Evolutionary conservation across 2,329 filamentous ascomycete genomes (phyloP).

Genomic region (Pseudogymnoascus sp.): DNA sequence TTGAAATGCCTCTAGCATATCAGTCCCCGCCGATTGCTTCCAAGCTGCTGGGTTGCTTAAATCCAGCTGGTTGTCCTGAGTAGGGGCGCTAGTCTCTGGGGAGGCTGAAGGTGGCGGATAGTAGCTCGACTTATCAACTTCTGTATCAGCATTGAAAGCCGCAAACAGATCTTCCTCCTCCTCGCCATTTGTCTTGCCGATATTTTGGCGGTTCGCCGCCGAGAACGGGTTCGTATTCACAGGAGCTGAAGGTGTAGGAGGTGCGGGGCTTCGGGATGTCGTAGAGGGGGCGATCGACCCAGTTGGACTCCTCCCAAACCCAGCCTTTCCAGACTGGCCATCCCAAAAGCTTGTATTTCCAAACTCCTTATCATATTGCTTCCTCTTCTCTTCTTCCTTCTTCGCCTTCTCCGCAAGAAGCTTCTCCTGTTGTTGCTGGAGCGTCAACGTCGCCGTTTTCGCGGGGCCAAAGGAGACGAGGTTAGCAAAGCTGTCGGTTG

Average conservation of each 20-base stretch:
- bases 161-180: slow-evolving; percentile 61
- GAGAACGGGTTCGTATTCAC: slow-evolving; percentile 25
- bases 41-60: slow-evolving; percentile 50
- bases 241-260: slow-evolving; percentile 29
- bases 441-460: slow-evolving; percentile 53
- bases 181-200: slow-evolving; percentile 26
- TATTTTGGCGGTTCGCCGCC: slow-evolving; percentile 25
- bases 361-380: slow-evolving; percentile 69
- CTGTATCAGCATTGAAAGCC: slow-evolving; percentile 59
- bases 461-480: slow-evolving; percentile 58
- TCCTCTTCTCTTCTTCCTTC: slow-evolving; percentile 68
- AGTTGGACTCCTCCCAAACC: slow-evolving; percentile 23
- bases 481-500: slow-evolving; percentile 69
- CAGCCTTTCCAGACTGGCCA: slow-evolving; percentile 48
- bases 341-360: slow-evolving; percentile 74
- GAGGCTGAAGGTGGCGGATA: slow-evolving; percentile 49
- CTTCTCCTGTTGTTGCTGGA: slow-evolving; percentile 71
- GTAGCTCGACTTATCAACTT: slow-evolving; percentile 60
- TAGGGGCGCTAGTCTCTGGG: slow-evolving; percentile 29
- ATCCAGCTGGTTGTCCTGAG: slow-evolving; percentile 40
- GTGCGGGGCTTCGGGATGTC: slow-evolving; percentile 42
- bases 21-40: slow-evolving; percentile 31
- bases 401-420: slow-evolving; percentile 58
- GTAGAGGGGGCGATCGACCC: slow-evolving; percentile 35
- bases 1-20: slow-evolving; percentile 31